Base-by-base conservation (phyloP, 1,284 basidiomycete species). In the Salmacisia buchloeana region DNA sequence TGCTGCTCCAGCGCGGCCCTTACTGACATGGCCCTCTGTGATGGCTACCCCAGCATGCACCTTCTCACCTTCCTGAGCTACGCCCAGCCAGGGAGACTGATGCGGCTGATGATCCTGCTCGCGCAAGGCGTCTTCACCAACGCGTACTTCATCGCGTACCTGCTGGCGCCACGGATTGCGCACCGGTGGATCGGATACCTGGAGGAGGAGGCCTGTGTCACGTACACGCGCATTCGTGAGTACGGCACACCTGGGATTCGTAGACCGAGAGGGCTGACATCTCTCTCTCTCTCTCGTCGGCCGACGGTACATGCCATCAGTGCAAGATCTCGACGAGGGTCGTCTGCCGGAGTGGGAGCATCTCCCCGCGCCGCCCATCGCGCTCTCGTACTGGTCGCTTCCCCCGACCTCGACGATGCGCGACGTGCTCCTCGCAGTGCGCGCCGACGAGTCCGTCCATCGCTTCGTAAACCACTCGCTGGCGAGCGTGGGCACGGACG, bases 111-210 rank as follows among this genome's bases (percentile, higher is more conserved):
- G 66, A 84, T 96, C 54, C 84, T 97, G 46, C 90, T 86, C 35
- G 91, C 92, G 2, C 94, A 98, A 74, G 72, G 69, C n/a, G 65
- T 75, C 27, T 73, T 75, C n/a, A 70, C 63, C 62, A 71, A 64
- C 63, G 65, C 69, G 65, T 66, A 73, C 84, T 78, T 92, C 34
- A 85, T 87, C 27, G 70, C 68, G 61, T 96, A 94, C 80, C 80
- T 94, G 62, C 70, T 94, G 57, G 89, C 90, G 0, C 94, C 94
- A 0, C 83, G 84, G 62, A 85, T 86, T 0, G 92, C 90, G 68
- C 94, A 97, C 81, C 89, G 94, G 34, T 97, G 97, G 79, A 94
- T 97, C 52, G 94, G 86, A n/a, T 83, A 91, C 75, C 84, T 98
- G 9, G 94, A 97, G 77, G 94, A 97, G 82, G 93, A 97, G 81